Evolutionary conservation across 1,284 basidiomycete genomes (phyloP).

Genomic region (Papiliotrema terrestris): DNA sequence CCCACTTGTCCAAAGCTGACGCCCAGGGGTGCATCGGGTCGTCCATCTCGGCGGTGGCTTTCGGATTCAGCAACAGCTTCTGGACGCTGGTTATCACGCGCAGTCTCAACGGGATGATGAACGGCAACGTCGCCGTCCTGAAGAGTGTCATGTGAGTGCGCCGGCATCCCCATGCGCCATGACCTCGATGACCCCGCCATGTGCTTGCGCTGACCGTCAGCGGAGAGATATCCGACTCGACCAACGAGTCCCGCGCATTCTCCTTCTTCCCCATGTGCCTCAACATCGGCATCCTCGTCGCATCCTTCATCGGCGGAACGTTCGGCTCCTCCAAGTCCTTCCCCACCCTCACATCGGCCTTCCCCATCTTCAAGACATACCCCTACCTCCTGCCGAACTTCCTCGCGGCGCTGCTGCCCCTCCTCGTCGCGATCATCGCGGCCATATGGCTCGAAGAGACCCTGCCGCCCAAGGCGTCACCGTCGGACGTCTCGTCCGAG

Average conservation of each 20-base stretch:
- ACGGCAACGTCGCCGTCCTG: constrained; percentile 39
- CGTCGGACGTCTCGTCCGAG: neutral
- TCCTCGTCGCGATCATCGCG: constrained; percentile 22
- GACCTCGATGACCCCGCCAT: neutral
- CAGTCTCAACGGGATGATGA: constrained; percentile 33
- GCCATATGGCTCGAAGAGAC: constrained; percentile 32
- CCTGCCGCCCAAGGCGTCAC: constrained; percentile 9
- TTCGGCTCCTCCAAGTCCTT: constrained; percentile 10
- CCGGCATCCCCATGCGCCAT: neutral
- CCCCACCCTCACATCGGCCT: constrained; percentile 8
- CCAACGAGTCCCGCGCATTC: constrained; percentile 36
- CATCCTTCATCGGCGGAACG: constrained; percentile 32
- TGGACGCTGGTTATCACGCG: constrained; percentile 26
- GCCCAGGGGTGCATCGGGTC: constrained; percentile 30
- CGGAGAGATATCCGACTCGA: constrained; percentile 37
- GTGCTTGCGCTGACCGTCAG: constrained; percentile 6
- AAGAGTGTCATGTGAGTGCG: constrained; percentile 30
- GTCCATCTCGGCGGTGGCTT: constrained; percentile 26
- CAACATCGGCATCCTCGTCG: constrained; percentile 34
- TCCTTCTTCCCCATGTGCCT: constrained; percentile 40
- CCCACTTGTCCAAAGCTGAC: constrained; percentile 1
- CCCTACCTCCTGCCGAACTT: constrained; percentile 36
- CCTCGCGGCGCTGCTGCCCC: constrained; percentile 29
- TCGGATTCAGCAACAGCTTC: constrained; percentile 33
- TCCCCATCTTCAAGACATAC: constrained; percentile 26